phyloP scores from a whole-genome alignment of 768 basidiomycete genomes.

The Leucocoprinus leucothites region DNA sequence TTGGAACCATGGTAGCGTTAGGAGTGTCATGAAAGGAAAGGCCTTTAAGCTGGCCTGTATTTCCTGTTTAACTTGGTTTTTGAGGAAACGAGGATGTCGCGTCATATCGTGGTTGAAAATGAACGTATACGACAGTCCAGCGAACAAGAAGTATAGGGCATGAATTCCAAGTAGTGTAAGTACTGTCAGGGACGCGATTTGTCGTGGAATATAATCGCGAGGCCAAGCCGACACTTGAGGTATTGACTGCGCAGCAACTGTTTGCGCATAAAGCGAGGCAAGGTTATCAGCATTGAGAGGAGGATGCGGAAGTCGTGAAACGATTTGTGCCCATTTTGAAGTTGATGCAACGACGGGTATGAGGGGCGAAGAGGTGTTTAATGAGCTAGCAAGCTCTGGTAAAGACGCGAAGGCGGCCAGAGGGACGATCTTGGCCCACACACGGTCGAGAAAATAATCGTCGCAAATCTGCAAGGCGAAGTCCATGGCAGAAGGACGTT shows the following conservation, averaged over 20 bases:
- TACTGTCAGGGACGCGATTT: slow-evolving; percentile 64
- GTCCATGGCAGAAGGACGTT: slow-evolving; percentile 61
- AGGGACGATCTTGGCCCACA: slow-evolving; percentile 78
- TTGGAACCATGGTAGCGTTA: slow-evolving; percentile 94
- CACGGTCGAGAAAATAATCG: slow-evolving; percentile 68
- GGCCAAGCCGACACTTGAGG: slow-evolving; percentile 72
- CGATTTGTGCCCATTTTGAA: slow-evolving; percentile 51
- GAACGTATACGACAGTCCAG: slow-evolving; percentile 75
- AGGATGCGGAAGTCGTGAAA: slow-evolving; percentile 58
- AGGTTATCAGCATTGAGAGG: slow-evolving; percentile 38
- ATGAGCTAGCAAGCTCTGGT: slow-evolving; percentile 24
- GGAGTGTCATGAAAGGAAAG: slow-evolving; percentile 77
- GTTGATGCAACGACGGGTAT: slow-evolving; percentile 25
- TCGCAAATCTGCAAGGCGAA: slow-evolving; percentile 72
- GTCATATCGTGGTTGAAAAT: slow-evolving; percentile 97
- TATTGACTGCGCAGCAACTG: slow-evolving; percentile 22
- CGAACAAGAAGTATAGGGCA: slow-evolving; percentile 85
- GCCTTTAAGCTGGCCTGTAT: slow-evolving; percentile 71
- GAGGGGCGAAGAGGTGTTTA: slow-evolving; percentile 37
- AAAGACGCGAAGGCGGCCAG: slow-evolving; percentile 40
- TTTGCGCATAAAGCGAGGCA: slow-evolving; percentile 22
- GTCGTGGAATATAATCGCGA: slow-evolving; percentile 77
- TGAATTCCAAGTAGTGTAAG: slow-evolving; percentile 83
- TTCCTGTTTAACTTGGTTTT: slow-evolving; percentile 81
- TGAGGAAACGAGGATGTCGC: slow-evolving; percentile 90